These are phyloP conservation scores for Skeletonema menzelii DNA, from an alignment of 108 stramenopile genomes.

Conservation along the genomic window DNA sequence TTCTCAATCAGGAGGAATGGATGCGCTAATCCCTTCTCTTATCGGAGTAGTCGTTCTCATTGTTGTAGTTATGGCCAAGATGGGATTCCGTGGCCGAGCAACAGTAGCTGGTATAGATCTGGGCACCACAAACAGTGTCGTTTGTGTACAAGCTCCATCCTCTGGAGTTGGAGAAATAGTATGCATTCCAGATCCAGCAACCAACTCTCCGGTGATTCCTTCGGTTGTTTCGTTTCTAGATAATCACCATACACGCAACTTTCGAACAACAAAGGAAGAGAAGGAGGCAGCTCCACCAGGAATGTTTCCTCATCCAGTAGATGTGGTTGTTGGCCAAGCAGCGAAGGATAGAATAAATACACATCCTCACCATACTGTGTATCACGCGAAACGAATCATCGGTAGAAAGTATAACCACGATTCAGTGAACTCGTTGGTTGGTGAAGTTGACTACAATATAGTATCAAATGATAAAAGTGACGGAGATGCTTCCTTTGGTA, in stretches of 20 bases:
- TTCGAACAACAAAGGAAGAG: constrained; percentile 41
- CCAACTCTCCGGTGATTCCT: constrained; percentile 71
- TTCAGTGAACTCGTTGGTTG: constrained; percentile 53
- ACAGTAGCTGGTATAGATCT: constrained; percentile 86
- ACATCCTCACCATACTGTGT: constrained; percentile 85
- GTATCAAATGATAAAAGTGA: constrained; percentile 23
- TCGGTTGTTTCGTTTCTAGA: constrained; percentile 89
- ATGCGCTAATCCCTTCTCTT: constrained; percentile 74
- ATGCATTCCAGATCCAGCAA: constrained; percentile 76
- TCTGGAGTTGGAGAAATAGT: constrained; percentile 80
- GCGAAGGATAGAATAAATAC: constrained; percentile 80
- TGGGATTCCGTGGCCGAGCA: constrained; percentile 82
- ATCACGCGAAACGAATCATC: constrained; percentile 84
- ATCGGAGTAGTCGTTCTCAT: constrained; percentile 67
- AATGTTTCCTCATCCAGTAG: constrained; percentile 64
- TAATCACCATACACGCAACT: constrained; percentile 44
- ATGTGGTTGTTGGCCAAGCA: constrained; percentile 70
- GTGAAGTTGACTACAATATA: constrained; percentile 76
- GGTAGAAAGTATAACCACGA: constrained; percentile 57
- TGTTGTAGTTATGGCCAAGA: constrained; percentile 74
- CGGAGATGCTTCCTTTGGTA: constrained; percentile 36
- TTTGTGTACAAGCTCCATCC: constrained; percentile 79
- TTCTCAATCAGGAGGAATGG: constrained; percentile 67
- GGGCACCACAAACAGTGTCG: constrained; percentile 86
- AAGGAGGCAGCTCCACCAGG: constrained; percentile 31